These are phyloP conservation scores for Wickerhamiella sorbophila DNA, from an alignment of 805 yeast genomes.

Conservation along the genomic window DNA sequence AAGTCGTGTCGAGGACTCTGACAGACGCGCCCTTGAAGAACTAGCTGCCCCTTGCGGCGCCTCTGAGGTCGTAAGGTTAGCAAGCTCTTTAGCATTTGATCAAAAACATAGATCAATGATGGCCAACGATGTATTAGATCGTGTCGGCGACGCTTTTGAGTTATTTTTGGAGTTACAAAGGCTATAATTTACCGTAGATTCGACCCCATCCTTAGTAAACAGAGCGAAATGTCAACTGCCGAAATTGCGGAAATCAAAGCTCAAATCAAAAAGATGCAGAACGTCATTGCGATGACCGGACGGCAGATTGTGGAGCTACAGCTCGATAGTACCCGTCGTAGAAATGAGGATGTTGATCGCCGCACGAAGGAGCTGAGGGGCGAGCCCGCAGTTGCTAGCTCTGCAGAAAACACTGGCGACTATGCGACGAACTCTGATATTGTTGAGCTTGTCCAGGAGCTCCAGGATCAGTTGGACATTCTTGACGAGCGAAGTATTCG, in stretches of 20 bases:
- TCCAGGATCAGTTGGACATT: conserved; percentile 73
- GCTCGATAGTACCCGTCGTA: conserved; percentile 35
- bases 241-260: conserved; percentile 23
- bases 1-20: conserved; percentile 18
- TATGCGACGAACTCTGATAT: conserved; percentile 66
- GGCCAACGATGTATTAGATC: conserved; percentile 64
- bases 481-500: conserved; percentile 61
- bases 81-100: conserved; percentile 51
- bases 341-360: conserved; percentile 13
- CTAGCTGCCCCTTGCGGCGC: conserved; percentile 62
- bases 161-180: too few relatives aligned
- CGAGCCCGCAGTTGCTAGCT: conserved; percentile 9
- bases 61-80: conserved; percentile 46
- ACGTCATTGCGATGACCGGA: conserved; percentile 61
- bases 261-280: conserved; percentile 52
- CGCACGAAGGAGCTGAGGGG: conserved; percentile 19
- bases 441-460: conserved; percentile 73
- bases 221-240: background rate
- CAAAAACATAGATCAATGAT: conserved; percentile 66
- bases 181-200: too few relatives aligned
- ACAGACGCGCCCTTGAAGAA: conserved; percentile 13
- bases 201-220: too few relatives aligned
- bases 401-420: conserved; percentile 10
- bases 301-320: conserved; percentile 61
- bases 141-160: conserved; percentile 47